Evolutionary conservation across 305 asterid genomes (phyloP), one percentile per base, ranked within the genome.

Genomic region (Fraxinus nigra): DNA sequence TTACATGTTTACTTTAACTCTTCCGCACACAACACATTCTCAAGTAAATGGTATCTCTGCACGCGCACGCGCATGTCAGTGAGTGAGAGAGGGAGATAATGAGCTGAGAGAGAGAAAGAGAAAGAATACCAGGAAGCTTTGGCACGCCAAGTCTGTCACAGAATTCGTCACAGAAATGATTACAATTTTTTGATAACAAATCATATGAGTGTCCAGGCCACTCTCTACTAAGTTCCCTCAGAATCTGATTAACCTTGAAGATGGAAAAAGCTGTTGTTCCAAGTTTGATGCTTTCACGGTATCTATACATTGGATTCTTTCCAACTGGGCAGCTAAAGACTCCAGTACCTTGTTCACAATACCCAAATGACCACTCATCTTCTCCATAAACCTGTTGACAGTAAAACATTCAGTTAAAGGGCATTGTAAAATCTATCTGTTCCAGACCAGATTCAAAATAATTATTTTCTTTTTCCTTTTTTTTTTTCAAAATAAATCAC

Each of bases 351-450:
- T 90, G 97, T 86, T 92, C 99, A 86, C 98, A 96, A 89, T 81
- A 94, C 81, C 99, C 98, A 78, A 96, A 96, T 67, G 99, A 96
- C 98, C 99, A 96, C 86, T 96, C 99, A 20, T 93, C 99, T 6
- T 92, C 95, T 83, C 92, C 89, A 81, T 77, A 82, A 69, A 93
- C 91, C 98, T 96, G 89, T 74, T 61, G 28, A 80, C 70, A 78
- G 77, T 61, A 69, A 56, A 43, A 34, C 73, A 16, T 43, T 20
- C 20, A 79, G 56, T 46, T 76, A 28, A 81, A 61, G 37, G 82
- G 43, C 85, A 73, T 22, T 40, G 43, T 24, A 59, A 69, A 33
- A 79, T 10, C 54, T 65, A 77, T 48, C 9, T 5, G 32, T 22
- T 65, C 35, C 24, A 37, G 7, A 74, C 70, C 54, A 43, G 46